Percentiles rank a stretch among this genome's conserved stretches.
phyloP scores from a whole-genome alignment of 108 stramenopile genomes.

The Stephanodiscus minutulus region DNA sequence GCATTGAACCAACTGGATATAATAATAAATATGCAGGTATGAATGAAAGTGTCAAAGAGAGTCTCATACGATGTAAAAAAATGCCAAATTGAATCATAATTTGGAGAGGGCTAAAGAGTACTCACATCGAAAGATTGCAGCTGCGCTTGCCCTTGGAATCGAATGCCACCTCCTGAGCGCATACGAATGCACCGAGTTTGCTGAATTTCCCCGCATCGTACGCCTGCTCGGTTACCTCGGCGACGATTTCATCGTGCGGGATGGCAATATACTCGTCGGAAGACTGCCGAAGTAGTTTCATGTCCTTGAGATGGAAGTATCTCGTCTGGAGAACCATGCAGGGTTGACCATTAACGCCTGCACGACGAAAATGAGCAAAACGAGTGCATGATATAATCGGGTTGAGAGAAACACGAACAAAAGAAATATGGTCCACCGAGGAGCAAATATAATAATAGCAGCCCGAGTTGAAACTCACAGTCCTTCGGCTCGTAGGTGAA shows the following conservation, averaged over 20 bases:
- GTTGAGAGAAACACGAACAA: not conserved
- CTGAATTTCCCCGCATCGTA: slow-evolving; percentile 12
- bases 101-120: not conserved
- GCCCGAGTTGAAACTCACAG: slow-evolving; percentile 12
- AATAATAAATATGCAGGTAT: not conserved
- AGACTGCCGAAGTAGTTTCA: not conserved
- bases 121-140: slow-evolving; percentile 42
- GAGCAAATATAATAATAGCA: not conserved
- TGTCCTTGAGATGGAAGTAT: slow-evolving; percentile 29
- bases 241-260: slow-evolving; percentile 8
- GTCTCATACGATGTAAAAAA: too few relatives aligned
- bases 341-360: slow-evolving; percentile 41
- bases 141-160: slow-evolving; percentile 48
- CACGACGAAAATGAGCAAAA: slow-evolving; percentile 4
- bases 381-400: not conserved
- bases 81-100: not conserved
- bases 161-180: slow-evolving; percentile 27
- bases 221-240: slow-evolving; percentile 22
- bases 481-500: slow-evolving; percentile 24
- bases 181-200: slow-evolving; percentile 6
- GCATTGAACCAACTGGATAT: slow-evolving; percentile 30
- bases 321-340: slow-evolving; percentile 41
- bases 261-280: not conserved
- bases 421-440: not conserved
- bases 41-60: not conserved